phyloP scores from a whole-genome alignment of 2,329 filamentous ascomycete species.

The Cladobotryum mycophilum region DNA sequence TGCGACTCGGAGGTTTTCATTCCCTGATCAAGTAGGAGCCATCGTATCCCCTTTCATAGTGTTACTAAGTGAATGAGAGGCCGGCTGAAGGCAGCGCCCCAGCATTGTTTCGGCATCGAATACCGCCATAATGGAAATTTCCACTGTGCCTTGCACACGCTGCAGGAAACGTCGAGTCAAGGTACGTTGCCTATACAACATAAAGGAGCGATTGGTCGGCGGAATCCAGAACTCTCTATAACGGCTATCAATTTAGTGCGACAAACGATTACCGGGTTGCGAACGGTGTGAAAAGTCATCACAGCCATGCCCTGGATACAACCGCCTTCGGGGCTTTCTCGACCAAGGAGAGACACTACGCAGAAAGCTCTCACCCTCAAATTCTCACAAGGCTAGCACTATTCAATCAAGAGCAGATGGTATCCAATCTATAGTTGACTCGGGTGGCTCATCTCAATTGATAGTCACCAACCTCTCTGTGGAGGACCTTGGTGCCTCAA shows the following conservation, averaged over 20 bases:
- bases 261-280: conserved; percentile 14
- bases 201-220: neutral
- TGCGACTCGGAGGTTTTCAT: too few species aligned
- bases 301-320: conserved; percentile 15
- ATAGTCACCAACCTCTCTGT: too few species aligned
- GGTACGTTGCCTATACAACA: conserved; percentile 8
- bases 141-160: conserved; percentile 13
- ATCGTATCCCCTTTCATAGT: too few species aligned
- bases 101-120: conserved; percentile 5
- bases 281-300: conserved; percentile 14
- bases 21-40: too few species aligned
- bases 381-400: neutral
- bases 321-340: conserved; percentile 14
- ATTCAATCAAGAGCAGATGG: too few species aligned
- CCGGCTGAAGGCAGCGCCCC: neutral
- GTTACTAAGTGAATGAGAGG: neutral
- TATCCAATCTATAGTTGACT: too few species aligned
- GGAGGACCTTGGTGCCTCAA: too few species aligned
- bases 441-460: too few species aligned
- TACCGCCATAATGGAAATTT: conserved; percentile 8
- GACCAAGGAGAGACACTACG: conserved; percentile 14
- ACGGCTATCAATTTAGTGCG: conserved; percentile 7
- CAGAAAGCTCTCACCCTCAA: conserved; percentile 10
- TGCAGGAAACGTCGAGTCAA: conserved; percentile 16
- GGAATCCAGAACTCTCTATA: too few species aligned